Evolutionary conservation across 176 grass and related monocot species (phyloP).

Genomic region (Avena sativa): DNA sequence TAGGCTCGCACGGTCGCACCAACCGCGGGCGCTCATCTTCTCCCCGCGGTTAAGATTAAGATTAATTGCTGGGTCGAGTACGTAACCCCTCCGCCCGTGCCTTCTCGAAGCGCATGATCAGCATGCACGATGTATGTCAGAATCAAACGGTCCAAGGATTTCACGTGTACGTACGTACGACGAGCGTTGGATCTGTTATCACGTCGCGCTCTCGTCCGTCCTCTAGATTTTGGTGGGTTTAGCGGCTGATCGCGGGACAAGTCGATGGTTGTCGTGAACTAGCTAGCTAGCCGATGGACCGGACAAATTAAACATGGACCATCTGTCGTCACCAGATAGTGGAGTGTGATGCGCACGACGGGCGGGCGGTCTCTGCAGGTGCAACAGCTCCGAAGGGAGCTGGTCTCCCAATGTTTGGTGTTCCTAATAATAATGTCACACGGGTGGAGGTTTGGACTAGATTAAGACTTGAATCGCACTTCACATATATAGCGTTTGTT

Average conservation of each 20-base stretch:
- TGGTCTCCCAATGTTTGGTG: background rate
- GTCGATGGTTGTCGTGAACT: slow-evolving; percentile 18
- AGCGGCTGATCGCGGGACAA: slow-evolving; percentile 39
- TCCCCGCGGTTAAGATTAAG: background rate
- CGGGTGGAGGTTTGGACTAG: slow-evolving; percentile 11
- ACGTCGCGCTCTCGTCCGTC: background rate
- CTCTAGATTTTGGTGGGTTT: slow-evolving; percentile 32
- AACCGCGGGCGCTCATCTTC: background rate
- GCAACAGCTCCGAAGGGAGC: slow-evolving; percentile 25
- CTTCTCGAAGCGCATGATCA: background rate
- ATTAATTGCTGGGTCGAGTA: background rate
- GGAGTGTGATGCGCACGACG: background rate
- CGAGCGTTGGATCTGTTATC: background rate
- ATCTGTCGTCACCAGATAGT: slow-evolving; percentile 18
- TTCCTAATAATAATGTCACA: background rate
- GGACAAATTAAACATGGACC: background rate
- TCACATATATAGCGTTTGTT: slow-evolving; percentile 14
- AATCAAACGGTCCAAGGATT: slow-evolving; percentile 18
- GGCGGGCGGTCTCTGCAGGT: background rate
- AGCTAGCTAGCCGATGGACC: background rate
- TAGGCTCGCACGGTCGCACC: slow-evolving; percentile 37
- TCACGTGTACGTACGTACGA: background rate
- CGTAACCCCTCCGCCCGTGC: background rate
- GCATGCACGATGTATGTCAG: background rate
- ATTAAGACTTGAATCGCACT: slow-evolving; percentile 38